Percentiles rank a stretch among this genome's conserved stretches.
phyloP scores from a whole-genome alignment of 768 basidiomycete species.

The Kwoniella botswanensis region DNA sequence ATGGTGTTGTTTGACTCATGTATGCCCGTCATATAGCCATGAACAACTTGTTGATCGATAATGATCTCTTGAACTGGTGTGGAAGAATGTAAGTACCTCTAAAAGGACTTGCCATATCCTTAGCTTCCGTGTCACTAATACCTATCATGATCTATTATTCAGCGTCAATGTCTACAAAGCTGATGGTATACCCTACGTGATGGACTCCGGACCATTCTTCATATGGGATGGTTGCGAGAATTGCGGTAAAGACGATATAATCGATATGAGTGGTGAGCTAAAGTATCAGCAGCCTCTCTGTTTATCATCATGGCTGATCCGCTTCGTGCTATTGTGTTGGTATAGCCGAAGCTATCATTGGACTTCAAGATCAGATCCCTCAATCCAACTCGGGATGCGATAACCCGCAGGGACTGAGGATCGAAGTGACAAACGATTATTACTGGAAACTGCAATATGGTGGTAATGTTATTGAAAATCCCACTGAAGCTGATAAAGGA shows the following conservation, averaged over 20 bases:
- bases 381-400: conserved; percentile 5
- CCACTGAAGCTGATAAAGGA: neutral
- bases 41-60: conserved; percentile 9
- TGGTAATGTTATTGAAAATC: conserved; percentile 12
- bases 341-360: conserved; percentile 7
- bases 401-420: conserved; percentile 1
- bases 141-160: neutral
- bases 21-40: conserved; percentile 8
- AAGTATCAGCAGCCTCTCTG: neutral
- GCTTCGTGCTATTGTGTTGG: too few species aligned
- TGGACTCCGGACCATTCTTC: conserved; percentile 29
- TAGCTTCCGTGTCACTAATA: neutral
- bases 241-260: conserved; percentile 16
- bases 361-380: conserved; percentile 10
- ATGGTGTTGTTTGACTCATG: neutral
- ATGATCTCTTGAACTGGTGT: conserved; percentile 21
- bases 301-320: too few species aligned
- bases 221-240: conserved; percentile 42
- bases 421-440: conserved; percentile 16
- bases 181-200: conserved; percentile 1
- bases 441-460: conserved; percentile 9
- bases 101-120: neutral
- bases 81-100: conserved; percentile 25
- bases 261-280: conserved; percentile 35
- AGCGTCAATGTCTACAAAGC: conserved; percentile 21